Percentiles rank a stretch among this genome's conserved stretches.
Conservation (phyloP, 108 stramenopile genomes). For the Stephanodiscus minutulus region DNA sequence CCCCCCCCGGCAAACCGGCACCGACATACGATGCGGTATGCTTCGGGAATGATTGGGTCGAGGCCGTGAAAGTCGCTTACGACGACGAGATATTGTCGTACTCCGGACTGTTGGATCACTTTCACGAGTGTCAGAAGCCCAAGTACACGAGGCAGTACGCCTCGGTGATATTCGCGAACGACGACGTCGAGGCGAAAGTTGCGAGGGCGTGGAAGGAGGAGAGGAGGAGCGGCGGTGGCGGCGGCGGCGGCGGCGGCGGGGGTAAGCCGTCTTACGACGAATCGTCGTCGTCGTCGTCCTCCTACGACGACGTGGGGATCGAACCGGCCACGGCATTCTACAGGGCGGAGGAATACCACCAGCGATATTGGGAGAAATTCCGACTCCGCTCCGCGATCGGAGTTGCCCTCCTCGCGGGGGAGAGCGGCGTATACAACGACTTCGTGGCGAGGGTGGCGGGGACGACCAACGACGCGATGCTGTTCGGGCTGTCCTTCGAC, state of each 20-base stretch:
- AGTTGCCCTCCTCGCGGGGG: slow-evolving; percentile 46
- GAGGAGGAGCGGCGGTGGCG: slow-evolving; percentile 20
- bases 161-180: slow-evolving; percentile 68
- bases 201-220: slow-evolving; percentile 37
- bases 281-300: slow-evolving; percentile 60
- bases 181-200: slow-evolving; percentile 46
- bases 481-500: slow-evolving; percentile 30
- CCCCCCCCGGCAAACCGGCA: slow-evolving; percentile 33
- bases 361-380: slow-evolving; percentile 81
- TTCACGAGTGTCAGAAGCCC: slow-evolving; percentile 70
- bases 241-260: slow-evolving; percentile 20
- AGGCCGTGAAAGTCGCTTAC: slow-evolving; percentile 52
- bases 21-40: slow-evolving; percentile 74
- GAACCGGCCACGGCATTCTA: slow-evolving; percentile 69
- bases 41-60: slow-evolving; percentile 44
- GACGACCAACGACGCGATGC: background rate
- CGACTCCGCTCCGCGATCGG: slow-evolving; percentile 53
- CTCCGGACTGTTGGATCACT: slow-evolving; percentile 60
- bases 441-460: background rate
- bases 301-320: slow-evolving; percentile 46
- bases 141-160: slow-evolving; percentile 71
- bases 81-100: slow-evolving; percentile 64
- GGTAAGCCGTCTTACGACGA: background rate
- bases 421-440: slow-evolving; percentile 30
- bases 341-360: slow-evolving; percentile 80